Conservation (phyloP, 2,329 filamentous ascomycete genomes). For the Colletotrichum eremochloae region DNA sequence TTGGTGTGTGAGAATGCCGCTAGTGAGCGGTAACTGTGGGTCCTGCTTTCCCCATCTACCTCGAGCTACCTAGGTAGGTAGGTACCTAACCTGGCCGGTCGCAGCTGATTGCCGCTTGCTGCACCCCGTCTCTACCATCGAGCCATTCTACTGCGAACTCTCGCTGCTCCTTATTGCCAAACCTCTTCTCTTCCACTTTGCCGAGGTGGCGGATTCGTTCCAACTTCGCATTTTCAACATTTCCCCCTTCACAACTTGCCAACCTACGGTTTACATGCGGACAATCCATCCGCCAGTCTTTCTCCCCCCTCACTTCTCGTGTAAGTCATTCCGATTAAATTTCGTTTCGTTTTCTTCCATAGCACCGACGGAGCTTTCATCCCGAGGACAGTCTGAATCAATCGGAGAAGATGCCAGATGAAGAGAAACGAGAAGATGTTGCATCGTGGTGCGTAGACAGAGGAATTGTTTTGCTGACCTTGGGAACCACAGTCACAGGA, state of each 20-base stretch:
- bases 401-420: too few species aligned
- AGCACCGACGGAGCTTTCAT: too few species aligned
- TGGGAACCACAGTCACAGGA: constrained; percentile 1
- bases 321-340: constrained; percentile 31
- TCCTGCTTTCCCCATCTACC: background rate
- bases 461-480: background rate
- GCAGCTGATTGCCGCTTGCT: constrained; percentile 36
- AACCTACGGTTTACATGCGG: constrained; percentile 18
- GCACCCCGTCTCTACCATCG: constrained; percentile 28
- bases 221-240: constrained; percentile 13
- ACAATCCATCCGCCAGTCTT: background rate
- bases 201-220: constrained; percentile 30
- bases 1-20: constrained; percentile 19
- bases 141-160: constrained; percentile 17
- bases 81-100: constrained; percentile 28
- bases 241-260: background rate
- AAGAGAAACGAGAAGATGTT: too few species aligned
- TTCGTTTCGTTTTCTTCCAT: too few species aligned
- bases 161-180: constrained; percentile 3
- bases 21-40: constrained; percentile 34
- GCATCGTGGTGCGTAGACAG: too few species aligned
- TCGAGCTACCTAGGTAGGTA: background rate
- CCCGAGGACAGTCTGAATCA: too few species aligned
- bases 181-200: constrained; percentile 12
- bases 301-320: constrained; percentile 9